Evolutionary conservation across 1,284 basidiomycete genomes (phyloP).

Genomic region (Cutaneotrichosporon spelunceum): DNA sequence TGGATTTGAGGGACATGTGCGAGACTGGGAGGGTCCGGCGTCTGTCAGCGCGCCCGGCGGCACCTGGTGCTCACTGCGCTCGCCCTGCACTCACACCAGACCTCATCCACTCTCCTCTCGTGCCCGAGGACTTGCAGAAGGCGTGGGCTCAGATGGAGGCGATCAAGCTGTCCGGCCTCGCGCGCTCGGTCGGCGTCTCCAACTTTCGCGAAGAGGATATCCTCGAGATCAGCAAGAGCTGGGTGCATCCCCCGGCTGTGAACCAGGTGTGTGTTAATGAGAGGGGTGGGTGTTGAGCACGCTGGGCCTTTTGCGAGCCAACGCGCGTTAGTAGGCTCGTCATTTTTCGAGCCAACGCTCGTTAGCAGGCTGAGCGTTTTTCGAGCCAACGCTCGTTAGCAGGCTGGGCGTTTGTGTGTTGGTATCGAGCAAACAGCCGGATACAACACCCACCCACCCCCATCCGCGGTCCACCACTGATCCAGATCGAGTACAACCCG

Average conservation of each 20-base stretch:
- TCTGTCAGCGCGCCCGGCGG: no score
- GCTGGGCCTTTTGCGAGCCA: no score
- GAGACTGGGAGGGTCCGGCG: no score
- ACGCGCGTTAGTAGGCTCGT: no score
- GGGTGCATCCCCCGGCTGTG: conserved; percentile 62
- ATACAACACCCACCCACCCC: background rate
- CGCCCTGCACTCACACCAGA: conserved; percentile 47
- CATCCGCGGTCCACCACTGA: conserved; percentile 51
- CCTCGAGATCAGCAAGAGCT: conserved; percentile 38
- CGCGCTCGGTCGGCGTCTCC: conserved; percentile 77
- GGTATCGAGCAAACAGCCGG: no score
- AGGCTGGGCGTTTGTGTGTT: no score
- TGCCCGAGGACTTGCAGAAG: conserved; percentile 29
- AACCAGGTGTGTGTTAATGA: conserved; percentile 65
- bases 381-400: no score
- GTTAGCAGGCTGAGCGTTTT: no score
- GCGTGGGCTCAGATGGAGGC: conserved; percentile 70
- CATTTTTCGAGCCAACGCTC: no score
- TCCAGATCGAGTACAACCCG: conserved; percentile 76
- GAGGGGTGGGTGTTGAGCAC: background rate
- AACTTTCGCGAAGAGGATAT: conserved; percentile 72
- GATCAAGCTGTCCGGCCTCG: conserved; percentile 63
- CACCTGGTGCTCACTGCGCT: no score
- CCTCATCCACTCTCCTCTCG: conserved; percentile 65
- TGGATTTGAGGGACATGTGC: no score